Evolutionary conservation across 192 early-diverging fungal species (phyloP), one percentile per base, ranked within the genome.

Genomic region (Coemansia sp.): DNA sequence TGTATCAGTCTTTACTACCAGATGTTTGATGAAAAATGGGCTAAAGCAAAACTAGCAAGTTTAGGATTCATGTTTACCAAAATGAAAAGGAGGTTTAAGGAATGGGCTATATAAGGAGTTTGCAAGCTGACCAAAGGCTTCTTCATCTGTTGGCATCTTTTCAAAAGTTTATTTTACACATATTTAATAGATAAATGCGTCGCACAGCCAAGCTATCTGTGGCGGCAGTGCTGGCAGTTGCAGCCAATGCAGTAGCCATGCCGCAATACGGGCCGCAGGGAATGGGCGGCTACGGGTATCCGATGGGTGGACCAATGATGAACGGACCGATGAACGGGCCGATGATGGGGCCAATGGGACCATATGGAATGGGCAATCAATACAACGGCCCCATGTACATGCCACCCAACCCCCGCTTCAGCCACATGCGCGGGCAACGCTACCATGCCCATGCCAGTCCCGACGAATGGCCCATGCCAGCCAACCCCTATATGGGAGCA

Each of bases 391-490:
- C 57, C 31, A 73, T 73, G 70, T 63, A 59, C 41, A 65, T 58
- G 55, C 57, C 57, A 31, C 39, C 43, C 10, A 33, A 40, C 55
- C 61, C 60, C 41, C 44, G 36, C 50, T 54, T 40, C 55, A 49
- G 53, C 10, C 52, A 50, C 28, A 61, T 65, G 54, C 65, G 72
- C 41, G 72, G 65, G 3, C 65, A 68, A 31, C 62, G 72, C 16
- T 75, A 65, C 55, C 61, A 68, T 13, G 65, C 65, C 0, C 62
- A 75, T 15, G 58, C 72, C 10, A 51, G 50, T 23, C 57, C 47
- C 54, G 65, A 75, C 50, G 61, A 61, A 42, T 75, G 65, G 65
- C 65, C 72, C 8, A 55, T 75, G 38, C 57, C 72, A 13, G 63
- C 59, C 39, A 75, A 68, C 46, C 72, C 61, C 6, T 68, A 68